Evolutionary conservation across 2,329 filamentous ascomycete genomes (phyloP), one percentile per base, ranked within the genome.

Genomic region (Aspergillus sp.): DNA sequence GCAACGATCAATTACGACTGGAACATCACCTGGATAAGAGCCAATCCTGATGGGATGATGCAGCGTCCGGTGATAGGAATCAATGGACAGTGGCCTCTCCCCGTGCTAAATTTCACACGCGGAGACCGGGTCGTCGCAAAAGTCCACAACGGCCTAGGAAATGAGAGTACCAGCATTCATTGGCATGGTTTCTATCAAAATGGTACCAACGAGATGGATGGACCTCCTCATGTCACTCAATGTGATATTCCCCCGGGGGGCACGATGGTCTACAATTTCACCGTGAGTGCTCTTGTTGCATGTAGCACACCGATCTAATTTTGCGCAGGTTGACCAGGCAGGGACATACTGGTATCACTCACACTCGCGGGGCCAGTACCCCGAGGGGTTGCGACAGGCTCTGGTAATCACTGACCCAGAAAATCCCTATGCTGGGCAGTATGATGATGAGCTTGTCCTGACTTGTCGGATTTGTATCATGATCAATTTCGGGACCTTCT

Each of bases 171-270:
- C 7, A 79, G 77, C 33, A 73, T 90, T 4, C 87, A 91, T 61
- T 90, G 86, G 64, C 87, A 91, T 56, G 87, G 87, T 13, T 75
- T 91, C 53, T 88, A 82, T 60, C 85, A 89, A 61, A 87, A 87
- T 55, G 85, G 84, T 9, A 86, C 85, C 0, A 87, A 82, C 49
- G 76, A 76, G 48, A 87, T 88, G 83, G 86, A 91, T 58, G 87
- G 86, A 0, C 78, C 84, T 1, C 74, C 81, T 0, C 83, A 80
- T 32, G 75, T 87, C 4, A 84, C 79, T 0, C 85, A 87, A 60
- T 86, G 83, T 52, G 75, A 79, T 0, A 83, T 89, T 42, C 74
- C 80, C 0, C 81, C 85, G 0, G 81, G 80, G 1, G 68, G 74
- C 2, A 79, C 72, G 1, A 84, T 85, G 52, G 81, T 76, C 0